Conservation (phyloP, 192 early-diverging fungal species). For the Mortierella hygrophila region DNA sequence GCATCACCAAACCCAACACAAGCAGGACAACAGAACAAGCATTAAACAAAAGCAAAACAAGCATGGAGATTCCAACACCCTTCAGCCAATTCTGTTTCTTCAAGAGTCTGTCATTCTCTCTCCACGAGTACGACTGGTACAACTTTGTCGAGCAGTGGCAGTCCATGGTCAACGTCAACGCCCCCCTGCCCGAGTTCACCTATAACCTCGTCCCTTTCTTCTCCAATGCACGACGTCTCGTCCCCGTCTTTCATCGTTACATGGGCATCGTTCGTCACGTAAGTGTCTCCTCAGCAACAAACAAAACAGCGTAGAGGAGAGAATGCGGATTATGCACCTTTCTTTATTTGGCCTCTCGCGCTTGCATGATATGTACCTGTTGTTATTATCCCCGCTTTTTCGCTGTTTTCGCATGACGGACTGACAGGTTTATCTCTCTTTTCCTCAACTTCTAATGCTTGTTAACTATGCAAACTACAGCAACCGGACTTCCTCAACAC, state of each 20-base stretch:
- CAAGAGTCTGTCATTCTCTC: constrained; percentile 44
- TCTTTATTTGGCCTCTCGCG: neutral
- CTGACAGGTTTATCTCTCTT: neutral
- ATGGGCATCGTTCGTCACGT: constrained; percentile 49
- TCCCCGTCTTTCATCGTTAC: constrained; percentile 57
- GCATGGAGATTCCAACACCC: constrained; percentile 34
- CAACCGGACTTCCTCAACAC: constrained; percentile 40
- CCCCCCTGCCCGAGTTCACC: constrained; percentile 43
- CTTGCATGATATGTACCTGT: neutral
- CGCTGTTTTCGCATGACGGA: too few relatives aligned
- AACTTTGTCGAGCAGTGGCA: constrained; percentile 55
- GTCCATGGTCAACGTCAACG: constrained; percentile 51
- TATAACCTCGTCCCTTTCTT: constrained; percentile 59
- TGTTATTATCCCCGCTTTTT: neutral
- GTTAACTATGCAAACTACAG: constrained; percentile 1
- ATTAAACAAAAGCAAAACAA: neutral
- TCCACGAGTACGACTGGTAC: constrained; percentile 53
- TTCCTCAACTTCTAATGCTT: neutral
- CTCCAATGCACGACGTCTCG: constrained; percentile 37
- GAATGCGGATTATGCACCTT: neutral
- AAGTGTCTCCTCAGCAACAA: neutral
- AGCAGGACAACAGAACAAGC: neutral
- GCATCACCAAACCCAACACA: neutral
- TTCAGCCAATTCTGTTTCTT: constrained; percentile 57
- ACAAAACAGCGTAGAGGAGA: too few relatives aligned